These are phyloP conservation scores for Chrysanthemum makinoi DNA, from an alignment of 129 eudicot genomes.

Conservation along the genomic window DNA sequence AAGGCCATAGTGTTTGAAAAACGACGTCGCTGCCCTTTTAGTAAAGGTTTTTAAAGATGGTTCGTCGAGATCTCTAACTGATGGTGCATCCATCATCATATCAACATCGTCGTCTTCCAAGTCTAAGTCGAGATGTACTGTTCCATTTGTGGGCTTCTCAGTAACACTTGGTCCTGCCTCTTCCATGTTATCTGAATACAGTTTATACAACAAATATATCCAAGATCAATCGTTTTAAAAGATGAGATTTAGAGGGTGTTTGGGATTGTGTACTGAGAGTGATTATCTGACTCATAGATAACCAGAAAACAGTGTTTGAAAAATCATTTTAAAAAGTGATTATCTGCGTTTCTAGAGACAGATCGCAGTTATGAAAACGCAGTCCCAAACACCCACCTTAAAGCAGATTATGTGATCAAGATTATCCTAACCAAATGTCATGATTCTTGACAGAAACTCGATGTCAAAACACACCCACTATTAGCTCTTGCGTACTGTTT, in stretches of 20 bases:
- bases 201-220: constrained; percentile 13
- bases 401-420: too few relatives aligned
- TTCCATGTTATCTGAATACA: constrained; percentile 32
- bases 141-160: constrained; percentile 35
- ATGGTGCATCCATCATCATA: constrained; percentile 26
- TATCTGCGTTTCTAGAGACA: neutral
- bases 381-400: too few relatives aligned
- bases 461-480: constrained; percentile 52
- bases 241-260: neutral
- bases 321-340: neutral
- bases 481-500: neutral
- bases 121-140: constrained; percentile 36
- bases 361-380: too few relatives aligned
- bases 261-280: neutral
- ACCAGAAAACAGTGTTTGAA: neutral
- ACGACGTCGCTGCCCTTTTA: constrained; percentile 49
- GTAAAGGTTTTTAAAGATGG: constrained; percentile 40
- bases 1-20: constrained; percentile 72
- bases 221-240: constrained; percentile 13
- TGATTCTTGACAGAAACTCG: neutral
- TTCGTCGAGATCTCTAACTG: constrained; percentile 43
- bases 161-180: constrained; percentile 36
- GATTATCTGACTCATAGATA: neutral
- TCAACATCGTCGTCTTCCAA: constrained; percentile 43
- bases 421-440: too few relatives aligned